These are phyloP conservation scores for Cercospora zeae-maydis DNA, from an alignment of 2,329 filamentous ascomycete genomes.

Conservation along the genomic window DNA sequence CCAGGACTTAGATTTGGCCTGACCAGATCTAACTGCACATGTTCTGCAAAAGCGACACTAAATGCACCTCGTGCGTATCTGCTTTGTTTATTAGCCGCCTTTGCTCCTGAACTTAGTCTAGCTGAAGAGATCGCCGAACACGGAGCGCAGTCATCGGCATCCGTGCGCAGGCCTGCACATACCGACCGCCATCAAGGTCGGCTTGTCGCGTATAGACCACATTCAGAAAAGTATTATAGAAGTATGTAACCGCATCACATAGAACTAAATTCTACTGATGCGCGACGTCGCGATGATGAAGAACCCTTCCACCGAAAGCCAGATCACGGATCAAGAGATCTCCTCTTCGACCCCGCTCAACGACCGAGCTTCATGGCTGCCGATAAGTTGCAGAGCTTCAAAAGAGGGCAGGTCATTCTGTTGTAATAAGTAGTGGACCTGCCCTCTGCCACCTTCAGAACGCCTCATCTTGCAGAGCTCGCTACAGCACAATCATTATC, in stretches of 20 bases:
- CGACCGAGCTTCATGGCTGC: not conserved
- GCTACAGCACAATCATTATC: not conserved
- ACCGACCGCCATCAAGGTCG: slow-evolving; percentile 1
- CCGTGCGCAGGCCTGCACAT: not conserved
- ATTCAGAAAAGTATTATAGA: not conserved
- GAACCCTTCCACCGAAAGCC: not conserved
- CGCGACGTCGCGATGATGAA: not conserved
- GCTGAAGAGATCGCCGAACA: not conserved
- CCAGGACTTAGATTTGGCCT: too few relatives aligned
- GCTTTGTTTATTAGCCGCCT: too few relatives aligned
- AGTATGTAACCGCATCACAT: not conserved
- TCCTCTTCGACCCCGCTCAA: slow-evolving; percentile 11
- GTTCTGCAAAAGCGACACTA: too few relatives aligned
- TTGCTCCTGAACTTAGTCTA: too few relatives aligned
- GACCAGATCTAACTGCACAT: too few relatives aligned
- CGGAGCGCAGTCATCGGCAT: not conserved
- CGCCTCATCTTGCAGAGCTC: not conserved
- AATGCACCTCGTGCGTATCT: too few relatives aligned
- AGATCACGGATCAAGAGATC: not conserved
- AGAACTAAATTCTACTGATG: too few relatives aligned
- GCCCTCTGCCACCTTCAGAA: not conserved
- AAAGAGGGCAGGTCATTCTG: slow-evolving; percentile 4
- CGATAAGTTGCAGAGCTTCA: not conserved
- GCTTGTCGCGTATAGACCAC: not conserved
- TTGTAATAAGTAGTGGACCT: not conserved